A percentile compares a stretch with the other conserved stretches of the same genome.
Evolutionary conservation across 1,284 basidiomycete species (phyloP).

Genomic region (Marasmius fiardii): DNA sequence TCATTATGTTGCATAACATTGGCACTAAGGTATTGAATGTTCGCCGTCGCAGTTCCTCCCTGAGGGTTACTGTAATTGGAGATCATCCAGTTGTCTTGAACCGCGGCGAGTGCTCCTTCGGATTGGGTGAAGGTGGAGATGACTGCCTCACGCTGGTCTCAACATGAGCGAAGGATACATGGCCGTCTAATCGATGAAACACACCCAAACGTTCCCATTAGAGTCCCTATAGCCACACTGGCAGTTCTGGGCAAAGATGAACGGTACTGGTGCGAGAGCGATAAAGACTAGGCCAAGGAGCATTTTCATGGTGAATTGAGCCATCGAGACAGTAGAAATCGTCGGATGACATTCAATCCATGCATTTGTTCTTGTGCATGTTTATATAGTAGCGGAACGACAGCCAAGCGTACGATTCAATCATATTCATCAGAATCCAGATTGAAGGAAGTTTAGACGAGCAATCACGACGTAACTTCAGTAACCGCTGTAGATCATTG

Average conservation of each 20-base stretch:
- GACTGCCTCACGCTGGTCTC: conserved; percentile 14
- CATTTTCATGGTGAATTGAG: too few species aligned
- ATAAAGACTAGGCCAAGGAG: neutral
- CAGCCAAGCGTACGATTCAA: too few species aligned
- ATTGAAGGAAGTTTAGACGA: too few species aligned
- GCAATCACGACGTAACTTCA: too few species aligned
- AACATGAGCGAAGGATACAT: neutral
- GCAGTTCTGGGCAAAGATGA: conserved; percentile 9
- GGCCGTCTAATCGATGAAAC: neutral
- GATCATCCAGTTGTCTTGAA: conserved; percentile 14
- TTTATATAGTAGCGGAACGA: too few species aligned
- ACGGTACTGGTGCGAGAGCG: neutral
- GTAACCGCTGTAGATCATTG: too few species aligned
- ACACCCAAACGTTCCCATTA: conserved; percentile 12
- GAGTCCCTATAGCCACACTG: conserved; percentile 14
- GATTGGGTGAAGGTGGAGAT: conserved; percentile 14
- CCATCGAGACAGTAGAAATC: too few species aligned
- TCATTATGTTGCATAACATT: conserved; percentile 14
- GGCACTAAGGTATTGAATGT: conserved; percentile 13
- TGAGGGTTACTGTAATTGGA: conserved; percentile 13
- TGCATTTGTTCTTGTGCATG: too few species aligned
- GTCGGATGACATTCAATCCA: too few species aligned
- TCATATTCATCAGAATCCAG: too few species aligned
- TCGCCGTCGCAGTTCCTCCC: conserved; percentile 9
- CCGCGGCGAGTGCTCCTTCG: conserved; percentile 14